phyloP scores from a whole-genome alignment of 306 rosid genomes.

The Vigna reflexopilosa region DNA sequence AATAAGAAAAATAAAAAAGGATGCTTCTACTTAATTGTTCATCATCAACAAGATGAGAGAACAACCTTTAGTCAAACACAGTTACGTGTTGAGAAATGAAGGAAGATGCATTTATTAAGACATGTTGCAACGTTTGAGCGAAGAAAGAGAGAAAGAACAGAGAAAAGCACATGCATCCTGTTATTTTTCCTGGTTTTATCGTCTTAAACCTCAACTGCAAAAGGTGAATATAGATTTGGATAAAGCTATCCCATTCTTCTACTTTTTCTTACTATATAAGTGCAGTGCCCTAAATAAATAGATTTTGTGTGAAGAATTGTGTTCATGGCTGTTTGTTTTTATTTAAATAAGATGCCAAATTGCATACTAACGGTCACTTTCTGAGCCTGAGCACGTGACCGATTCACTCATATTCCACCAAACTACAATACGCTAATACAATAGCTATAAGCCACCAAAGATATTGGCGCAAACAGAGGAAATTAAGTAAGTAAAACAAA shows the following conservation, averaged over 20 bases:
- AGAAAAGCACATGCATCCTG: slow-evolving; percentile 32
- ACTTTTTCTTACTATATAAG: not conserved
- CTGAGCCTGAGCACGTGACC: slow-evolving; percentile 56
- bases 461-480: slow-evolving; percentile 35
- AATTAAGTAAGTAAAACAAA: slow-evolving; percentile 26
- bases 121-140: slow-evolving; percentile 7
- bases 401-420: slow-evolving; percentile 42
- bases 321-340: not conserved
- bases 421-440: not conserved
- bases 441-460: slow-evolving; percentile 8
- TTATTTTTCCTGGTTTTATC: not conserved
- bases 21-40: slow-evolving; percentile 35
- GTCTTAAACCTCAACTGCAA: slow-evolving; percentile 4
- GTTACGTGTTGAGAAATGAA: not conserved
- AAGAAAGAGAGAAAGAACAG: not conserved
- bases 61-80: not conserved
- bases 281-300: not conserved
- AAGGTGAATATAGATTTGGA: not conserved
- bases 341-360: slow-evolving; percentile 32
- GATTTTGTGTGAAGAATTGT: not conserved
- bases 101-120: slow-evolving; percentile 3
- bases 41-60: not conserved
- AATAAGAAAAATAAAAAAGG: not conserved
- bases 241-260: not conserved
- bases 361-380: slow-evolving; percentile 55